These are phyloP conservation scores for Podila epigama DNA, from an alignment of 192 early-diverging fungal species.

Conservation along the genomic window DNA sequence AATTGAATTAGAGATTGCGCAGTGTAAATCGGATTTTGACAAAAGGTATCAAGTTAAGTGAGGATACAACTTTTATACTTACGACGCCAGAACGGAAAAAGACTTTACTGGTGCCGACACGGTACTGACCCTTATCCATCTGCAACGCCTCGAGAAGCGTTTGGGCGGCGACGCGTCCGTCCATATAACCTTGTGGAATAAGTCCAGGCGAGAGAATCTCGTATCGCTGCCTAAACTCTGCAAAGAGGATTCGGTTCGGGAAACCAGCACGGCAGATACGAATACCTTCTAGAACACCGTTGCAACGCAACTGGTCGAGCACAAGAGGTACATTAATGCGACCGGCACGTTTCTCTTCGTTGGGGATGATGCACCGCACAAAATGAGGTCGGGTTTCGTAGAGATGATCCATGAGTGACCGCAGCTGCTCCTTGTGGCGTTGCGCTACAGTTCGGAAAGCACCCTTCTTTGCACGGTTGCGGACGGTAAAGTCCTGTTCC, in stretches of 20 bases:
- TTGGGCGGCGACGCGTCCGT: slow-evolving; percentile 86
- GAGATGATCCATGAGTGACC: slow-evolving; percentile 87
- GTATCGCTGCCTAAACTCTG: slow-evolving; percentile 94
- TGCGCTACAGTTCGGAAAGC: slow-evolving; percentile 95
- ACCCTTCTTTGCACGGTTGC: slow-evolving; percentile 74
- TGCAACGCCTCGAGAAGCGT: slow-evolving; percentile 77
- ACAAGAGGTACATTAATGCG: slow-evolving; percentile 85
- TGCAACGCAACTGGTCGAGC: slow-evolving; percentile 93
- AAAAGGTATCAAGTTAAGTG: background rate
- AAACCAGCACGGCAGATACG: slow-evolving; percentile 95
- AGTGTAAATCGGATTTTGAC: background rate
- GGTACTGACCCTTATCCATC: slow-evolving; percentile 83
- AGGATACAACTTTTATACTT: too few species aligned
- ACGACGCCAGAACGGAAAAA: slow-evolving; percentile 96
- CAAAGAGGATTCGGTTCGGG: slow-evolving; percentile 91
- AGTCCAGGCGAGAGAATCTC: slow-evolving; percentile 86
- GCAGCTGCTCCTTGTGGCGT: slow-evolving; percentile 94
- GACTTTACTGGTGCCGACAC: slow-evolving; percentile 92
- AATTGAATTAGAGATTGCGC: background rate
- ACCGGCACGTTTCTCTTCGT: slow-evolving; percentile 88
- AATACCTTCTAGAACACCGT: slow-evolving; percentile 98
- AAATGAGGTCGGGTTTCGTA: slow-evolving; percentile 95
- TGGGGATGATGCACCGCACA: slow-evolving; percentile 98
- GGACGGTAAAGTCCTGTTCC: slow-evolving; percentile 52
- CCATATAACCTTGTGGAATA: slow-evolving; percentile 83